Percentiles rank a stretch among this genome's conserved stretches.
These are phyloP conservation scores for Suillus subalutaceus DNA, from an alignment of 768 basidiomycete genomes.

Conservation along the genomic window DNA sequence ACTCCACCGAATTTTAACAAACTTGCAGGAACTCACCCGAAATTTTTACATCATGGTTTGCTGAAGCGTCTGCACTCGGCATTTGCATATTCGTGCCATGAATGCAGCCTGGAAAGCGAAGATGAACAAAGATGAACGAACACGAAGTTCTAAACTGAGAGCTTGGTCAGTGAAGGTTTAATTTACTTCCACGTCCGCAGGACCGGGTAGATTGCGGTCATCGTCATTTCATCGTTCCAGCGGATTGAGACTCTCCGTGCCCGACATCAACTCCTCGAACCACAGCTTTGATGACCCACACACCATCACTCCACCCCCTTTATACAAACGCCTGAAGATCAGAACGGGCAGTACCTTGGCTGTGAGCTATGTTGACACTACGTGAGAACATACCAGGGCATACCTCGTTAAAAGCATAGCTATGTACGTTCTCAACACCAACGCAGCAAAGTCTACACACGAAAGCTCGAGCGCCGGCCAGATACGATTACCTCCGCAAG, in stretches of 20 bases:
- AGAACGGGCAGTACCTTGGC: not conserved
- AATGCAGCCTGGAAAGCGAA: not conserved
- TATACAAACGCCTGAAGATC: not conserved
- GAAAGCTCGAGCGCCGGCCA: not conserved
- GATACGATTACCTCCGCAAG: not conserved
- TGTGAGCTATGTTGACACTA: not conserved
- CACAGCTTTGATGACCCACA: not conserved
- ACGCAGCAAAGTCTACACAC: not conserved
- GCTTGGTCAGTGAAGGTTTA: not conserved
- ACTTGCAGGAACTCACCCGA: not conserved
- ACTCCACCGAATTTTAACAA: not conserved
- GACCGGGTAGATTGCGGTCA: not conserved
- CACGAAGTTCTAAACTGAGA: not conserved
- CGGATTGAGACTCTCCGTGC: not conserved
- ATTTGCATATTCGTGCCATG: not conserved
- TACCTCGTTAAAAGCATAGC: not conserved
- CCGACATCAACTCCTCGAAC: not conserved
- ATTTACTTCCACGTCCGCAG: not conserved
- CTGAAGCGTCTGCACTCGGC: not conserved
- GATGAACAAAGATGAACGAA: not conserved
- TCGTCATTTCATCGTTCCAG: not conserved
- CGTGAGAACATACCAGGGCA: not conserved
- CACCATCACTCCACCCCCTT: not conserved
- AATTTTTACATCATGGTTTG: not conserved
- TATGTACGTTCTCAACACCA: not conserved